Evolutionary conservation across 1,139 yeast species (phyloP).

Genomic region (Candida anutae): DNA sequence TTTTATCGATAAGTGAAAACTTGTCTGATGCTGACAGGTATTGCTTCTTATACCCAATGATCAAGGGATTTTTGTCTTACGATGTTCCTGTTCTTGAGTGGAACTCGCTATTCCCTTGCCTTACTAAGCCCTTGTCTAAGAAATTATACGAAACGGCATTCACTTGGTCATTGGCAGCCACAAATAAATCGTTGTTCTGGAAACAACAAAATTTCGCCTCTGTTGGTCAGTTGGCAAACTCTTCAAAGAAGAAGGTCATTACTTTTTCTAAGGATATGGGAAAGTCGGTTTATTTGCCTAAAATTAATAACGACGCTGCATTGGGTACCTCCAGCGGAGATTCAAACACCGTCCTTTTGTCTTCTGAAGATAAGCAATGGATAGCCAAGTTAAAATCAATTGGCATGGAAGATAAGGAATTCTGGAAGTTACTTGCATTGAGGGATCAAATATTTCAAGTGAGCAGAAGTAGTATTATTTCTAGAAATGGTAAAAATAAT

Average conservation of each 20-base stretch:
- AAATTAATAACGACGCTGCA: conserved; percentile 9
- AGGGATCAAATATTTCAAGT: conserved; percentile 63
- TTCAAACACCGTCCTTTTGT: conserved; percentile 19
- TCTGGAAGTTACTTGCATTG: conserved; percentile 75
- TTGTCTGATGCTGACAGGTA: conserved; percentile 71
- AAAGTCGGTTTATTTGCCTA: conserved; percentile 30
- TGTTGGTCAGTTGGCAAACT: conserved; percentile 6
- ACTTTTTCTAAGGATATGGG: conserved; percentile 30
- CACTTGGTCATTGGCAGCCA: conserved; percentile 64
- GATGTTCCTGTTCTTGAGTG: conserved; percentile 66
- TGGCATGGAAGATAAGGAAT: conserved; percentile 63
- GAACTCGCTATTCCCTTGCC: conserved; percentile 55
- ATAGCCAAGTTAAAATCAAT: conserved; percentile 56
- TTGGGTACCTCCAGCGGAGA: conserved; percentile 11
- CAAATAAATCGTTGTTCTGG: conserved; percentile 73
- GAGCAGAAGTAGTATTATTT: conserved; percentile 23
- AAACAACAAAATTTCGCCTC: conserved; percentile 34
- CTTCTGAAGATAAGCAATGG: conserved; percentile 72
- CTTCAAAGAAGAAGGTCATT: conserved; percentile 9
- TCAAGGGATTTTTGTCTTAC: conserved; percentile 69
- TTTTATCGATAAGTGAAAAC: conserved; percentile 55
- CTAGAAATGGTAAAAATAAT: conserved; percentile 3
- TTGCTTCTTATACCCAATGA: conserved; percentile 75
- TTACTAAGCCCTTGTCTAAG: conserved; percentile 59
- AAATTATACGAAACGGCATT: conserved; percentile 58